Conservation (phyloP, 208 protist genomes). For the Acanthamoeba lugdunensis region DNA sequence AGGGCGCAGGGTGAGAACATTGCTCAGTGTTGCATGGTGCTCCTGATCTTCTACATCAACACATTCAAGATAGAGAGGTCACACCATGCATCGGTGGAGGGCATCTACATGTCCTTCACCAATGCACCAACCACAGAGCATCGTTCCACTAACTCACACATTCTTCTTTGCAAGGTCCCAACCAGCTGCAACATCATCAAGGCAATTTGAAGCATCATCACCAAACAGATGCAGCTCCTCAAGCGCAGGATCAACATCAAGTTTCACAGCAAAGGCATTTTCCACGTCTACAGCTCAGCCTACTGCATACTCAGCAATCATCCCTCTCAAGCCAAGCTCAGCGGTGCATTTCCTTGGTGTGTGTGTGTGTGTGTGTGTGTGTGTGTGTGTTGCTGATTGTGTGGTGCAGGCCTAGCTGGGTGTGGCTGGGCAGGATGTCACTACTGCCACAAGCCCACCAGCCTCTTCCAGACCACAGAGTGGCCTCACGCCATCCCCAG, state of each 20-base stretch:
- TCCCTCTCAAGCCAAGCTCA: neutral
- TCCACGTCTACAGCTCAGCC: neutral
- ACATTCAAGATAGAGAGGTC: neutral
- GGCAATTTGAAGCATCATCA: neutral
- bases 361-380: too few species aligned
- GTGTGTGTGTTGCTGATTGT: neutral
- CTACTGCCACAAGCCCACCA: neutral
- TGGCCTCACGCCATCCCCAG: neutral
- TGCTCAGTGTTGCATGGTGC: neutral
- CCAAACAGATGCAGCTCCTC: neutral
- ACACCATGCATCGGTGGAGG: neutral
- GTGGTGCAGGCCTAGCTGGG: neutral
- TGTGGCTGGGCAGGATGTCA: neutral
- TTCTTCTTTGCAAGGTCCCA: neutral
- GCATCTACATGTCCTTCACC: slow-evolving; percentile 14
- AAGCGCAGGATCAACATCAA: neutral
- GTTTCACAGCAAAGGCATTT: neutral
- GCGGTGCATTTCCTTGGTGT: neutral
- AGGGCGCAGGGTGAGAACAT: neutral
- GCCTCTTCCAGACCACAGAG: neutral
- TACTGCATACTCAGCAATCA: neutral
- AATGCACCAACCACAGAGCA: neutral
- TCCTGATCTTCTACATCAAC: neutral
- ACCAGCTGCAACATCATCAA: neutral
- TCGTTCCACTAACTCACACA: neutral